Percentiles rank a stretch among this genome's conserved stretches.
These are phyloP conservation scores for Calocybe gangraenosa DNA, from an alignment of 768 basidiomycete genomes.

Conservation along the genomic window DNA sequence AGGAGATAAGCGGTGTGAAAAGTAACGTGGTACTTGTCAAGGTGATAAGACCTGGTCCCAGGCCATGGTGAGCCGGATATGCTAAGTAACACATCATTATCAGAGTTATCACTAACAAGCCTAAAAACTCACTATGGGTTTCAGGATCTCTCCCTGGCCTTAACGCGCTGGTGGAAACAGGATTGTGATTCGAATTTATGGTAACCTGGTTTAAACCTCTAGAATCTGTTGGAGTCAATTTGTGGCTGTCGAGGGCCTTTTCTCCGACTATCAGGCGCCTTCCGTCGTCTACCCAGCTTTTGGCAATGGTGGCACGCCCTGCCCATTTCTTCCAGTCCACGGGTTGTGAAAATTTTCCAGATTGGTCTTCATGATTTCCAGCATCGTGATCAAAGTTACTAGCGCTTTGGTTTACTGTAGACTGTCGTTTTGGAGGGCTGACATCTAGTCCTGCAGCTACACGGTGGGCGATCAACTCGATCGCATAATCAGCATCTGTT, in stretches of 20 bases:
- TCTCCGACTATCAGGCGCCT: slow-evolving; percentile 33
- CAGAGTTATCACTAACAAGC: background rate
- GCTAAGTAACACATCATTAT: slow-evolving; percentile 31
- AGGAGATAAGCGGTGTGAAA: slow-evolving; percentile 52
- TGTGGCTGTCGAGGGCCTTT: slow-evolving; percentile 16
- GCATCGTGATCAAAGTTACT: background rate
- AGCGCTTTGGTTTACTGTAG: background rate
- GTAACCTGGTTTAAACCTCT: background rate
- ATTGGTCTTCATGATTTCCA: background rate
- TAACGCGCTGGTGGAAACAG: background rate
- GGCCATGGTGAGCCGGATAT: slow-evolving; percentile 55
- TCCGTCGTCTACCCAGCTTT: slow-evolving; percentile 37
- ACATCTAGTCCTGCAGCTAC: slow-evolving; percentile 52
- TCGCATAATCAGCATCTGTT: slow-evolving; percentile 68
- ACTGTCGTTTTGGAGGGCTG: slow-evolving; percentile 24
- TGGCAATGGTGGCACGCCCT: slow-evolving; percentile 40
- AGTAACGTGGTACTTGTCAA: slow-evolving; percentile 43
- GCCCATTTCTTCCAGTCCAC: slow-evolving; percentile 59
- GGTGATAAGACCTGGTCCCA: slow-evolving; percentile 57
- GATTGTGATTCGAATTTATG: too few species aligned
- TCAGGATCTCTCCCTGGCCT: background rate
- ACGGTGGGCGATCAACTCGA: slow-evolving; percentile 61
- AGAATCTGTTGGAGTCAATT: background rate
- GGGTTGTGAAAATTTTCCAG: background rate
- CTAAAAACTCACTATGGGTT: slow-evolving; percentile 4